These are phyloP conservation scores for Kalmanozyma brasiliensis DNA, from an alignment of 1,284 basidiomycete species.

Conservation along the genomic window DNA sequence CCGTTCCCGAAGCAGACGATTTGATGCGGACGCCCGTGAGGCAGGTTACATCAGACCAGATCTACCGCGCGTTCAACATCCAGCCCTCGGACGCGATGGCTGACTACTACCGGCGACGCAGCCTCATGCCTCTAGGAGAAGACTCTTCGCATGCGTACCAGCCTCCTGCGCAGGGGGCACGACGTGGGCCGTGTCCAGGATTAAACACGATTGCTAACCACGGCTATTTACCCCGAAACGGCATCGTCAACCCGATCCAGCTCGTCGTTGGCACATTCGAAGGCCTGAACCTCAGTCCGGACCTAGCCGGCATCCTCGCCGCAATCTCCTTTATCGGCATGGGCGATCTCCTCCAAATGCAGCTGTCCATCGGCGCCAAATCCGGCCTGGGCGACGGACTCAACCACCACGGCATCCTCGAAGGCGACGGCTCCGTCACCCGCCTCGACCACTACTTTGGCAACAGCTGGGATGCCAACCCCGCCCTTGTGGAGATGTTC, in stretches of 20 bases:
- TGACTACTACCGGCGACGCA: neutral
- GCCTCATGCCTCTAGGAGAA: conserved; percentile 10
- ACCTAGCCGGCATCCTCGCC: conserved; percentile 58
- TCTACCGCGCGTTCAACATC: conserved; percentile 19
- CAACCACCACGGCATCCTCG: conserved; percentile 31
- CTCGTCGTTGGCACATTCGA: conserved; percentile 43
- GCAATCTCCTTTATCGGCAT: conserved; percentile 58
- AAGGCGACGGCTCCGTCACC: conserved; percentile 40
- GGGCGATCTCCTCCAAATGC: conserved; percentile 54
- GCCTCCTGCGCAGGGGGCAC: conserved; percentile 14
- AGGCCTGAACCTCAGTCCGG: conserved; percentile 59
- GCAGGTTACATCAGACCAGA: conserved; percentile 20
- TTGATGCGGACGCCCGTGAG: conserved; percentile 14
- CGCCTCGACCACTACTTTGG: conserved; percentile 42
- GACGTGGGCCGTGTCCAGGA: conserved; percentile 66
- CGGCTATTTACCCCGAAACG: conserved; percentile 49
- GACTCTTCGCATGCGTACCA: conserved; percentile 26
- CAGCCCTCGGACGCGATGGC: conserved; percentile 10
- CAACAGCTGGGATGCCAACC: conserved; percentile 34
- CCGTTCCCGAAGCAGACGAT: neutral
- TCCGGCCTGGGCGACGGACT: conserved; percentile 27
- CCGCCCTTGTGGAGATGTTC: conserved; percentile 16
- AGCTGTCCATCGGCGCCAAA: conserved; percentile 41
- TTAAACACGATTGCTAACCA: conserved; percentile 68
- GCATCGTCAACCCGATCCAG: conserved; percentile 60